These are phyloP conservation scores for Hymenoscyphus infarciens DNA, from an alignment of 2,329 filamentous ascomycete genomes.

Conservation along the genomic window DNA sequence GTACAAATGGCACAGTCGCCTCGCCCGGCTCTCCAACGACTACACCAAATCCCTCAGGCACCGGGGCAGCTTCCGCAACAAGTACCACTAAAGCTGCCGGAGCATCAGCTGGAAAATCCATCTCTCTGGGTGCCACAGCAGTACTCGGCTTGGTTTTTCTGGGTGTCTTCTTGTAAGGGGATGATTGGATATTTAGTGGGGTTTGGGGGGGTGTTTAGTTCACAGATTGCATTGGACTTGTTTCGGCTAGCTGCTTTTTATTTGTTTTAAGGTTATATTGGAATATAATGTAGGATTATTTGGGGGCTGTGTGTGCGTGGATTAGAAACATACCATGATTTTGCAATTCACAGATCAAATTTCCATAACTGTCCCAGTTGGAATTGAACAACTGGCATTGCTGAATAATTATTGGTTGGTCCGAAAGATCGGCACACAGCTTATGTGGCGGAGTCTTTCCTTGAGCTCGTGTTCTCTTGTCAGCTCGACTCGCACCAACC, in stretches of 20 bases:
- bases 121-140: constrained; percentile 3
- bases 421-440: not conserved
- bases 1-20: not conserved
- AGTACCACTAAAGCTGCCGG: not conserved
- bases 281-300: not conserved
- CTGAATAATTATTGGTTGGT: not conserved
- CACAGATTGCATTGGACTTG: not conserved
- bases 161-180: constrained; percentile 1
- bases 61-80: not conserved
- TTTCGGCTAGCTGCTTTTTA: not conserved
- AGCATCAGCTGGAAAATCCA: constrained; percentile 8
- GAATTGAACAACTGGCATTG: not conserved
- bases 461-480: not conserved
- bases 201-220: not conserved
- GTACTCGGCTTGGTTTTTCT: constrained; percentile 3
- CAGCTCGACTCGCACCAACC: not conserved
- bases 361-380: not conserved
- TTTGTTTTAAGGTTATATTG: not conserved
- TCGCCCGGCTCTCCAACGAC: not conserved
- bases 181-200: not conserved
- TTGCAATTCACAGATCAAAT: not conserved
- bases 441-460: not conserved
- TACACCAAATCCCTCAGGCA: not conserved
- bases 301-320: not conserved
- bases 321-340: not conserved